These are phyloP conservation scores for Candida parachauliodes DNA, from an alignment of 805 yeast genomes.

Conservation along the genomic window DNA sequence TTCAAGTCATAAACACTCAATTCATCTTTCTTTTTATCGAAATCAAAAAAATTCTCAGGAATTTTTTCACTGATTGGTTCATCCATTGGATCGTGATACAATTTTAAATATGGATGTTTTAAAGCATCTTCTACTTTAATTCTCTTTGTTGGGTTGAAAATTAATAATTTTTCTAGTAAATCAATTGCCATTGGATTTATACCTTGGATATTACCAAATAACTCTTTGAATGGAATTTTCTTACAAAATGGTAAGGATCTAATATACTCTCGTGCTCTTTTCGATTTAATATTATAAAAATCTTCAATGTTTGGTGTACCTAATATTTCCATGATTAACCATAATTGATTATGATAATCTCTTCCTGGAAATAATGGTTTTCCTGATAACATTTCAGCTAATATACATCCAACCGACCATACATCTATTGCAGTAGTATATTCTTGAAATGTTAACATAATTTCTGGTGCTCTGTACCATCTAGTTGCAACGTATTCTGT, in stretches of 20 bases:
- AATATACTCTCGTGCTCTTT: slow-evolving; percentile 86
- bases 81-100: slow-evolving; percentile 94
- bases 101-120: slow-evolving; percentile 77
- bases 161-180: slow-evolving; percentile 59
- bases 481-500: slow-evolving; percentile 97
- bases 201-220: slow-evolving; percentile 38
- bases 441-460: slow-evolving; percentile 90
- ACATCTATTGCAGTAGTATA: slow-evolving; percentile 94
- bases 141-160: slow-evolving; percentile 68
- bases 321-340: slow-evolving; percentile 75
- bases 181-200: slow-evolving; percentile 50
- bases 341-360: slow-evolving; percentile 88
- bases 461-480: slow-evolving; percentile 98
- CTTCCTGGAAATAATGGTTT: slow-evolving; percentile 90
- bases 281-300: slow-evolving; percentile 67
- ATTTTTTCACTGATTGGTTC: slow-evolving; percentile 85
- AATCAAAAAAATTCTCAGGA: slow-evolving; percentile 83
- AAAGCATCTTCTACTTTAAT: slow-evolving; percentile 75
- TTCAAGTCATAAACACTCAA: slow-evolving; percentile 74
- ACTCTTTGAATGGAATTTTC: slow-evolving; percentile 51
- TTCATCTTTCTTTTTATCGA: slow-evolving; percentile 80
- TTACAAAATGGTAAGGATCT: slow-evolving; percentile 70
- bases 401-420: slow-evolving; percentile 95
- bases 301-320: slow-evolving; percentile 88
- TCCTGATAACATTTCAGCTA: slow-evolving; percentile 86